phyloP scores from a whole-genome alignment of 2,329 filamentous ascomycete species.

The Pseudocercospora fijiensis region DNA sequence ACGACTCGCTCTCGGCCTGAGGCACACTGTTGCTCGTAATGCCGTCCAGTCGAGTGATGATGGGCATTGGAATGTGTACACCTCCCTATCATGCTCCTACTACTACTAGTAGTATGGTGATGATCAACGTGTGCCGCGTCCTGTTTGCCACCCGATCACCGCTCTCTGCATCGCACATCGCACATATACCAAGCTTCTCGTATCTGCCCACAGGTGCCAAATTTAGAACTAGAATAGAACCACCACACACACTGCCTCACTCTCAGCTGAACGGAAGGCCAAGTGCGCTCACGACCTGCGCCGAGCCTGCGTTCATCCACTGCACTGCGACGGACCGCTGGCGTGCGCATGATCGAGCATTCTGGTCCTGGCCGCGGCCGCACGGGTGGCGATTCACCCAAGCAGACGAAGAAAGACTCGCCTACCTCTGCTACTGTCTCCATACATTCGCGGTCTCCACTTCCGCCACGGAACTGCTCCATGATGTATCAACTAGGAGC shows the following conservation, averaged over 20 bases:
- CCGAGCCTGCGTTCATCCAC: constrained; percentile 31
- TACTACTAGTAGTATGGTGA: too few relatives aligned
- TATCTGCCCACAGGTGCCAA: constrained; percentile 15
- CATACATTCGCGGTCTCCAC: constrained; percentile 22
- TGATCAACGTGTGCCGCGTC: not conserved
- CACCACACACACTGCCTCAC: not conserved
- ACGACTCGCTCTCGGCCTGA: too few relatives aligned
- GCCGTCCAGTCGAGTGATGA: too few relatives aligned
- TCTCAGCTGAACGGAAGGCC: not conserved
- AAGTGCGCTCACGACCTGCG: constrained; percentile 14
- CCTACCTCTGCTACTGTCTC: not conserved
- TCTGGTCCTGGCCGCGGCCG: constrained; percentile 1
- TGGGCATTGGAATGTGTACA: too few relatives aligned
- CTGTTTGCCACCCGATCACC: constrained; percentile 4
- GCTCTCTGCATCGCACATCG: constrained; percentile 4
- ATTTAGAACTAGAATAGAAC: too few relatives aligned
- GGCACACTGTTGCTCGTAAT: too few relatives aligned
- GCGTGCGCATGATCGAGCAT: constrained; percentile 31
- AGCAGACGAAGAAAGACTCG: not conserved
- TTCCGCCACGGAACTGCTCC: constrained; percentile 24
- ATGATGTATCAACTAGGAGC: constrained; percentile 33
- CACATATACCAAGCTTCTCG: constrained; percentile 17
- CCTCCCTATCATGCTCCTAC: not conserved
- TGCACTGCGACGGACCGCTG: too few relatives aligned
- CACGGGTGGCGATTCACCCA: constrained; percentile 14